Evolutionary conservation across 176 grass and related monocot genomes (phyloP).

Genomic region (Phyllostachys edulis): DNA sequence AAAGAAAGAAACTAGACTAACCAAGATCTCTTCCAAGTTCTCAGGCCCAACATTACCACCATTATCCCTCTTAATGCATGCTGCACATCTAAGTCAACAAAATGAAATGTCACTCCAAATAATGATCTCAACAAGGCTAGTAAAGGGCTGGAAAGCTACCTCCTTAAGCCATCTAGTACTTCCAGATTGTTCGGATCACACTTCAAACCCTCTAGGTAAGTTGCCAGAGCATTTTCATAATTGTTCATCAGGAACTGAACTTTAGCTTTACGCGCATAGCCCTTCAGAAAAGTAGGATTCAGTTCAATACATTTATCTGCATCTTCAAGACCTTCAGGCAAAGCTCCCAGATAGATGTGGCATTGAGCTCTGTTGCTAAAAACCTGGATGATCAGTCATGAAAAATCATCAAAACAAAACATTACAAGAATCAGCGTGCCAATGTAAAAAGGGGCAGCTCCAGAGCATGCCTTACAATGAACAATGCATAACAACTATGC

Average conservation of each 20-base stretch:
- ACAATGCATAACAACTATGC: constrained; percentile 4
- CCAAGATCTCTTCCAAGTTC: constrained; percentile 35
- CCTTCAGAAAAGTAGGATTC: constrained; percentile 56
- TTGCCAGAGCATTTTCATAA: constrained; percentile 49
- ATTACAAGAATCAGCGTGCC: background rate
- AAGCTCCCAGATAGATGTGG: constrained; percentile 44
- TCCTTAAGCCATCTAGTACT: constrained; percentile 51
- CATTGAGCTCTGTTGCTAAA: constrained; percentile 62
- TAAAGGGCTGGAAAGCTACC: constrained; percentile 32
- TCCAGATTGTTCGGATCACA: constrained; percentile 60
- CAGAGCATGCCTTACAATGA: background rate
- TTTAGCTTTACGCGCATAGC: constrained; percentile 54
- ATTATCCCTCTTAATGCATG: constrained; percentile 35
- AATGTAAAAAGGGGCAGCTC: background rate
- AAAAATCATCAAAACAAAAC: background rate
- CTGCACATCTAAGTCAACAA: constrained; percentile 39
- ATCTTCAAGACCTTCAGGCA: constrained; percentile 55
- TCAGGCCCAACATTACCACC: constrained; percentile 11
- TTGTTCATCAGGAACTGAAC: constrained; percentile 43
- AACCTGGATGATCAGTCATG: constrained; percentile 22
- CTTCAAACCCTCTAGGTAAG: constrained; percentile 58
- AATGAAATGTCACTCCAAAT: constrained; percentile 9
- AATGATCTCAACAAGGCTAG: constrained; percentile 6
- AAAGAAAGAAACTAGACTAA: constrained; percentile 21
- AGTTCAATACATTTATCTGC: constrained; percentile 59